Percentiles rank a stretch among this genome's conserved stretches.
These are phyloP conservation scores for Dactylorhiza incarnata DNA, from an alignment of 106 monocot species.

Conservation along the genomic window DNA sequence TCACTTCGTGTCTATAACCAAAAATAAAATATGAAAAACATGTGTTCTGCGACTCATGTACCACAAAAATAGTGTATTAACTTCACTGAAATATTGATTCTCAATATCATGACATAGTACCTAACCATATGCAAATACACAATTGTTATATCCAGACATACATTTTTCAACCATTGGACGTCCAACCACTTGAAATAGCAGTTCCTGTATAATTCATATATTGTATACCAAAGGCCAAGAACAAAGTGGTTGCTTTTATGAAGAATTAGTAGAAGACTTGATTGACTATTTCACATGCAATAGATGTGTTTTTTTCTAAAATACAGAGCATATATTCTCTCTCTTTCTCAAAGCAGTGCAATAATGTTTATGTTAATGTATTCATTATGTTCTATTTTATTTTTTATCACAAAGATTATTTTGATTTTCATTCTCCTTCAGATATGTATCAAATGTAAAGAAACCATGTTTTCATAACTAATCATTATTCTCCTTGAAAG, in stretches of 20 bases:
- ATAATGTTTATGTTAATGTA: too few species aligned
- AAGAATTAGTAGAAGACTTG: conserved; percentile 40
- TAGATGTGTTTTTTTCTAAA: too few species aligned
- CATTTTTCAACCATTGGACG: conserved; percentile 96
- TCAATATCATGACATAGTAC: conserved; percentile 18
- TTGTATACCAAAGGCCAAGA: neutral
- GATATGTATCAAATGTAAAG: too few species aligned
- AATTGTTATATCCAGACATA: conserved; percentile 95
- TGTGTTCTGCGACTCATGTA: neutral
- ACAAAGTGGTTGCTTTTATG: neutral
- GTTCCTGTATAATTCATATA: conserved; percentile 46
- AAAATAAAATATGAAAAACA: conserved; percentile 9
- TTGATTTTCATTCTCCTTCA: too few species aligned
- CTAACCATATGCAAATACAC: conserved; percentile 97
- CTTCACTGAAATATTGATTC: neutral
- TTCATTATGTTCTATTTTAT: too few species aligned
- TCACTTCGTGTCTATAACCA: conserved; percentile 85
- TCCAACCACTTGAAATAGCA: conserved; percentile 75
- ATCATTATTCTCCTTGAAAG: too few species aligned
- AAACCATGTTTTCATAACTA: too few species aligned
- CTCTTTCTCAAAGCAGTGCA: too few species aligned
- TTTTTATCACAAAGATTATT: too few species aligned
- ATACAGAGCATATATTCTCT: too few species aligned
- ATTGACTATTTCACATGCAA: conserved; percentile 79
- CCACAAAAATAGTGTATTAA: neutral